A percentile compares a stretch with the other conserved stretches of the same genome.
These are phyloP conservation scores for Adenanthera pavonina DNA, from an alignment of 306 rosid genomes.

Conservation along the genomic window DNA sequence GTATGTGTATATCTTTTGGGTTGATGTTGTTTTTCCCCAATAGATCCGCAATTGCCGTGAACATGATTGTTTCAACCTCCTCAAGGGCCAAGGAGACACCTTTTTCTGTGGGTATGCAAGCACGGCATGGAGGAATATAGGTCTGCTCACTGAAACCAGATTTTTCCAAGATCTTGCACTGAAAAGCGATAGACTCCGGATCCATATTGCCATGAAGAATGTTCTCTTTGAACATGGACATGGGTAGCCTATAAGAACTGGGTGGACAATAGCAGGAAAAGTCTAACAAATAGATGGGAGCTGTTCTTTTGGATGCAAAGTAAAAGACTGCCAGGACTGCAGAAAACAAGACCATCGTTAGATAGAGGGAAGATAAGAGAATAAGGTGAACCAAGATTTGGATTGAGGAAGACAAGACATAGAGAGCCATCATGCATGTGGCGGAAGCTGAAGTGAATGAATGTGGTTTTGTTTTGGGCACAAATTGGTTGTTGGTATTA, in stretches of 20 bases:
- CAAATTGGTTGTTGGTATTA: too few species aligned
- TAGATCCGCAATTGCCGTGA: constrained; percentile 42
- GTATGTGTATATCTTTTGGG: constrained; percentile 58
- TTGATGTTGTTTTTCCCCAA: constrained; percentile 49
- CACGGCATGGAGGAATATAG: constrained; percentile 48
- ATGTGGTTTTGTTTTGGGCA: constrained; percentile 23
- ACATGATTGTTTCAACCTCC: constrained; percentile 55
- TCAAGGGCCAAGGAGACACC: constrained; percentile 50
- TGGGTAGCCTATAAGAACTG: constrained; percentile 44
- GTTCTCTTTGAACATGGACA: constrained; percentile 54
- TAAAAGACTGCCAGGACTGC: constrained; percentile 37
- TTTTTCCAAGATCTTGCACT: constrained; percentile 58
- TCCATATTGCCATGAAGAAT: constrained; percentile 42
- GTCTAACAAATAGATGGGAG: constrained; percentile 49
- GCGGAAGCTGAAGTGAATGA: background rate
- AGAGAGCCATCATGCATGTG: constrained; percentile 28
- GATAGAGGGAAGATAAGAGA: constrained; percentile 28
- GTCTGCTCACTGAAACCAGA: constrained; percentile 69
- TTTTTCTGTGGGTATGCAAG: constrained; percentile 46
- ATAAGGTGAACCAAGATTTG: constrained; percentile 30
- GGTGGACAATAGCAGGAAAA: constrained; percentile 55
- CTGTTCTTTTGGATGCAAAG: constrained; percentile 45
- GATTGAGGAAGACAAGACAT: constrained; percentile 20
- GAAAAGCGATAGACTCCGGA: constrained; percentile 52
- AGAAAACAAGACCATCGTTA: constrained; percentile 24